Evolutionary conservation across 148 eudicot genomes (phyloP).

Genomic region (Dysphania ambrosioides): DNA sequence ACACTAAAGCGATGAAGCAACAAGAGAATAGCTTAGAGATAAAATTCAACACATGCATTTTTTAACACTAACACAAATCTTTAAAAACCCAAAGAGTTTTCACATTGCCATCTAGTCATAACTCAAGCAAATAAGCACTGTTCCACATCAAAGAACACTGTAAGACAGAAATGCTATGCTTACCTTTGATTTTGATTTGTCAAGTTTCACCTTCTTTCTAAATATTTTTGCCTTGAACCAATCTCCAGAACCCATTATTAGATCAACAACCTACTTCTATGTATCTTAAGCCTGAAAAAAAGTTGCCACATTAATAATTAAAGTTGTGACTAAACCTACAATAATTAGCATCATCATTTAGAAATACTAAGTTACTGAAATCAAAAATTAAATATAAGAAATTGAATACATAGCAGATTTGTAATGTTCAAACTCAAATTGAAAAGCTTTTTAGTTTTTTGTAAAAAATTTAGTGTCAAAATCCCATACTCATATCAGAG

Average conservation of each 20-base stretch:
- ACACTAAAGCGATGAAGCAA: background rate
- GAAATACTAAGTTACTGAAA: background rate
- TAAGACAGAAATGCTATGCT: background rate
- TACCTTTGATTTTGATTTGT: conserved; percentile 55
- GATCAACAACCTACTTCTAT: conserved; percentile 19
- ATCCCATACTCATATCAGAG: background rate
- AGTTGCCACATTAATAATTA: too few species aligned
- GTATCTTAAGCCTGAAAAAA: conserved; percentile 19
- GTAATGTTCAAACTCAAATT: background rate
- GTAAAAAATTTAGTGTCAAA: too few species aligned
- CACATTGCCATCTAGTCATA: background rate
- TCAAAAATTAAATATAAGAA: background rate
- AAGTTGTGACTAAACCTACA: background rate
- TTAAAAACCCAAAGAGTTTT: background rate
- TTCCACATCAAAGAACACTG: background rate
- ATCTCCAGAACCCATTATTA: conserved; percentile 73
- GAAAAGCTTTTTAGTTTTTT: background rate
- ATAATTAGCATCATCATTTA: background rate
- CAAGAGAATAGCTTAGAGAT: background rate
- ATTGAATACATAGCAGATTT: background rate
- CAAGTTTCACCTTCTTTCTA: conserved; percentile 58
- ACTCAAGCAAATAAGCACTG: conserved; percentile 1
- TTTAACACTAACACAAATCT: background rate
- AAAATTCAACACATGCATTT: background rate
- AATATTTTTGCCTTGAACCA: conserved; percentile 75